Evolutionary conservation across 1,284 basidiomycete species (phyloP), one percentile per base, ranked within the genome.

Genomic region (Pseudozyma tsukubaensis): DNA sequence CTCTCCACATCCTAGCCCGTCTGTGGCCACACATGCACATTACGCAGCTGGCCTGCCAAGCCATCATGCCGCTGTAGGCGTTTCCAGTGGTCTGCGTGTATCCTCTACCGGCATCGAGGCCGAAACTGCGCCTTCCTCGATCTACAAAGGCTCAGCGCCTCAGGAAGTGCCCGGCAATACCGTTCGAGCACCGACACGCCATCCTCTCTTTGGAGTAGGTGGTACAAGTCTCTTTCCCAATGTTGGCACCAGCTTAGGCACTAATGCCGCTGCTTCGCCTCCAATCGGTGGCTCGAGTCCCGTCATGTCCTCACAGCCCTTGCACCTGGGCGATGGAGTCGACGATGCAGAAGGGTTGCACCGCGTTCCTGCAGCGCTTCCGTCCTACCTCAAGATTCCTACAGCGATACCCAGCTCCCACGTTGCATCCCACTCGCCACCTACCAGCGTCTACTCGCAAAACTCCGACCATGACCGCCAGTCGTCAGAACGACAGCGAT

Each of bases 321-420:
- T 75, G 29, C 42, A 51, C 10, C 19, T 64, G 11, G 60, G 44
- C 10, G 63, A 67, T 35, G 51, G 29, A 4, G 29, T 13, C 7
- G 68, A 72, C 42, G 62, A 54, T 18, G 37, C 47, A 9, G 47
- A 56, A n/a, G 50, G 32, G 4, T 32, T 67, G 10, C 48, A 49
- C 5, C 64, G 61, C 32, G n/a, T 52, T n/a, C 63, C 55, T 3
- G 52, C 68, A 13, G 74, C 82, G 2, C 57, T 83, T 7, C 82
- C 82, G 6, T 84, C 82, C 6, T 84, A 83, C 42, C 81, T 84
- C 51, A 82, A 82, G 60, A 84, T 84, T 48, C 82, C 82, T 4
- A 84, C 82, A 16, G 57, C 78, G 12, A 82, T 83, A 18, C 81
- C 81, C 19, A 78, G 81, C 60, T 66, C 76, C 10, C 78, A 80